Conservation (phyloP, 345 rosid genomes). For the Eutrema japonicum region DNA sequence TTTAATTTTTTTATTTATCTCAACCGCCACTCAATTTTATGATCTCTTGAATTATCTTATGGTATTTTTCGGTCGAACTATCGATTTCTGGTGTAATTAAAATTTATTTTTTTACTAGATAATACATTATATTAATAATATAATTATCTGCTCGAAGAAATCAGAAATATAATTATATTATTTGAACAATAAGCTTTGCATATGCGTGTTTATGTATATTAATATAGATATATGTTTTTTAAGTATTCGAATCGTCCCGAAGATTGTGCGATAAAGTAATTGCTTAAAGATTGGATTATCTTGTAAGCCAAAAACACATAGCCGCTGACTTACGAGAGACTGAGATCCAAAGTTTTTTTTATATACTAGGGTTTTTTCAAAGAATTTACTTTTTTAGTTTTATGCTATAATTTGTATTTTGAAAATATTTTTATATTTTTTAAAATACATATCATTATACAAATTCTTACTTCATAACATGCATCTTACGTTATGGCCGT, state of each 20-base stretch:
- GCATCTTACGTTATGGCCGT: no score
- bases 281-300: constrained; percentile 33
- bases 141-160: neutral
- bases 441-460: no score
- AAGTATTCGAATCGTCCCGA: constrained; percentile 20
- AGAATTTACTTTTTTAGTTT: no score
- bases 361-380: no score
- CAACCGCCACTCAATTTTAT: no score
- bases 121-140: neutral
- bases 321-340: constrained; percentile 37
- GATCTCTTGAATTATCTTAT: no score
- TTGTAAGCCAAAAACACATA: constrained; percentile 37
- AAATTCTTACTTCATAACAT: no score
- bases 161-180: neutral
- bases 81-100: no score
- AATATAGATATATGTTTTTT: neutral
- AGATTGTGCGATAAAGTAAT: neutral
- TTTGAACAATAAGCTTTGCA: neutral
- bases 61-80: no score
- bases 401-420: no score
- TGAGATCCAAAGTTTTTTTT: constrained; percentile 27
- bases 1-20: no score
- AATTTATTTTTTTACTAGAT: neutral
- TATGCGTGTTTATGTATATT: neutral
- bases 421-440: no score